A percentile compares a stretch with the other conserved stretches of the same genome.
phyloP scores from a whole-genome alignment of 345 rosid genomes.

The Firmiana major region DNA sequence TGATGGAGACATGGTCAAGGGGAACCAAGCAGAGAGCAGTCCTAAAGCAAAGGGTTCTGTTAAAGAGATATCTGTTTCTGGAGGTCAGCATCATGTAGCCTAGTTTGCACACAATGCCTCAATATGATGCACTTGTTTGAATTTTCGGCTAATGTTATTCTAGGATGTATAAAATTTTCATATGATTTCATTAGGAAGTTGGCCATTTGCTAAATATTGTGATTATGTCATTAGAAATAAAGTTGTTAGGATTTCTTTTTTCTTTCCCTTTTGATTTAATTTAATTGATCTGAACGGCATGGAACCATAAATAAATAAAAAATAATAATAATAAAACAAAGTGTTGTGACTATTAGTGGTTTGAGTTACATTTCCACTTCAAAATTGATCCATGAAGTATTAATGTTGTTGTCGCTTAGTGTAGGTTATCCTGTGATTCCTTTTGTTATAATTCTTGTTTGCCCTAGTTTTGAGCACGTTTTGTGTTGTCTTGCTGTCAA shows the following conservation, averaged over 20 bases:
- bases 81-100: constrained; percentile 49
- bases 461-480: not conserved
- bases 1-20: constrained; percentile 49
- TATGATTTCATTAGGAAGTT: not conserved
- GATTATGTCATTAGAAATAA: not conserved
- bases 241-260: not conserved
- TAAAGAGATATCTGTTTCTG: constrained; percentile 70
- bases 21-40: constrained; percentile 65
- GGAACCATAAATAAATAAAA: not conserved
- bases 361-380: not conserved
- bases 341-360: not conserved
- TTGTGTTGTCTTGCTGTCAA: not conserved
- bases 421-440: not conserved
- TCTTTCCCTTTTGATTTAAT: not conserved
- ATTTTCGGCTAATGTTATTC: not conserved
- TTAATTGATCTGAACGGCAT: not conserved
- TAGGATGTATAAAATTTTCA: not conserved
- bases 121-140: not conserved
- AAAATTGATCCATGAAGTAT: not conserved
- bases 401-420: not conserved
- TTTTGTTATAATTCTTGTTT: not conserved
- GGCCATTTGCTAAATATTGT: not conserved
- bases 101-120: not conserved
- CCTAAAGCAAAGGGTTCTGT: constrained; percentile 70
- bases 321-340: not conserved